These are phyloP conservation scores for Trifolium repens DNA, from an alignment of 306 rosid genomes.

Conservation along the genomic window DNA sequence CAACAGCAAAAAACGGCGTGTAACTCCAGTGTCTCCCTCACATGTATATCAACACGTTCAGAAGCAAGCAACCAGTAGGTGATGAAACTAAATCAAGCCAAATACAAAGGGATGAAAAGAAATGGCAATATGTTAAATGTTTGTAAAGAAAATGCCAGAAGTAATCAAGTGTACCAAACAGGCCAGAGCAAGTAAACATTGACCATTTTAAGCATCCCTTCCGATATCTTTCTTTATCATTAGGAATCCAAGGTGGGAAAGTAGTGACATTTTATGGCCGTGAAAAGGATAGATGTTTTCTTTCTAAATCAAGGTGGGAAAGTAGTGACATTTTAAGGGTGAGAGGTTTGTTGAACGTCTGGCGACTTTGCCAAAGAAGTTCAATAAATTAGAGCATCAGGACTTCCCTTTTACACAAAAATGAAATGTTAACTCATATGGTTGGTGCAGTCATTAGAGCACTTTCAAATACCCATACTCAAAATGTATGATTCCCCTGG, in stretches of 20 bases:
- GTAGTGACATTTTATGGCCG: constrained; percentile 33
- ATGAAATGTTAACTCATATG: constrained; percentile 18
- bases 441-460: constrained; percentile 32
- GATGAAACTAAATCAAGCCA: constrained; percentile 33
- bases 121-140: constrained; percentile 36
- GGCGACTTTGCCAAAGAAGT: constrained; percentile 12
- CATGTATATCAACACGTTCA: constrained; percentile 18
- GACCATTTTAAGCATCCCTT: constrained; percentile 45
- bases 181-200: constrained; percentile 25
- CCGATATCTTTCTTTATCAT: constrained; percentile 7
- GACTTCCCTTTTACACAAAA: constrained; percentile 3
- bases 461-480: constrained; percentile 11
- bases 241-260: constrained; percentile 4
- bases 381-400: neutral
- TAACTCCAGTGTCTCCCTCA: constrained; percentile 32
- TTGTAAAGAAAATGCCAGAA: constrained; percentile 40
- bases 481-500: no score
- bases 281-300: constrained; percentile 43
- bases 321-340: no score
- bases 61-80: constrained; percentile 24
- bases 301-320: constrained; percentile 31
- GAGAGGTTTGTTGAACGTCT: constrained; percentile 17
- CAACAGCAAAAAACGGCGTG: constrained; percentile 36
- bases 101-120: neutral
- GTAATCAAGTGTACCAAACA: constrained; percentile 43